These are phyloP conservation scores for Oryza punctata DNA, from an alignment of 176 grass and related monocot genomes.

Conservation along the genomic window DNA sequence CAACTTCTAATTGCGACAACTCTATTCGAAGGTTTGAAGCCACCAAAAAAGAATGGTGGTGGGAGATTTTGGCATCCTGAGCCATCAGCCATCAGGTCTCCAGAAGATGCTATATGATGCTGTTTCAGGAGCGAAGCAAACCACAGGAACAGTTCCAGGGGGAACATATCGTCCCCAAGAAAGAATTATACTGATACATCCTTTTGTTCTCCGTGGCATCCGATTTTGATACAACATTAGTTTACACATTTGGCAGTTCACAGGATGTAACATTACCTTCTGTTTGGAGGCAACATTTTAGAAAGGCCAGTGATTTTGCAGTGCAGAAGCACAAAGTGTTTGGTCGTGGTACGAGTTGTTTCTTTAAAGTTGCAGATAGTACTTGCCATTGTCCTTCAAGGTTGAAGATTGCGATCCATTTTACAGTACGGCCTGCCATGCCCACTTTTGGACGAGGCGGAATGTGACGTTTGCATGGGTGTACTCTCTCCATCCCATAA, in stretches of 20 bases:
- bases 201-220: not conserved
- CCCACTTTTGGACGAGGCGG: not conserved
- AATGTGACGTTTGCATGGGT: not conserved
- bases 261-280: not conserved
- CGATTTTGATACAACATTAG: not conserved
- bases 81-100: not conserved
- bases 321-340: not conserved
- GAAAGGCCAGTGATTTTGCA: not conserved
- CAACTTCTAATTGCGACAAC: not conserved
- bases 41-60: not conserved
- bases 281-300: not conserved
- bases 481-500: not conserved
- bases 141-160: not conserved
- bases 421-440: too few species aligned
- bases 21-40: not conserved
- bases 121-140: not conserved
- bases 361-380: not conserved
- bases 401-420: too few species aligned
- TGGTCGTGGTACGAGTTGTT: not conserved
- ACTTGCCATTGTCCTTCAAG: not conserved
- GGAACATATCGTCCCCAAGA: not conserved
- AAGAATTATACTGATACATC: not conserved
- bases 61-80: constrained; percentile 10
- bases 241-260: not conserved
- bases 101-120: not conserved